Evolutionary conservation across 495 filamentous ascomycete species (phyloP).

Genomic region (Tirmania nivea): DNA sequence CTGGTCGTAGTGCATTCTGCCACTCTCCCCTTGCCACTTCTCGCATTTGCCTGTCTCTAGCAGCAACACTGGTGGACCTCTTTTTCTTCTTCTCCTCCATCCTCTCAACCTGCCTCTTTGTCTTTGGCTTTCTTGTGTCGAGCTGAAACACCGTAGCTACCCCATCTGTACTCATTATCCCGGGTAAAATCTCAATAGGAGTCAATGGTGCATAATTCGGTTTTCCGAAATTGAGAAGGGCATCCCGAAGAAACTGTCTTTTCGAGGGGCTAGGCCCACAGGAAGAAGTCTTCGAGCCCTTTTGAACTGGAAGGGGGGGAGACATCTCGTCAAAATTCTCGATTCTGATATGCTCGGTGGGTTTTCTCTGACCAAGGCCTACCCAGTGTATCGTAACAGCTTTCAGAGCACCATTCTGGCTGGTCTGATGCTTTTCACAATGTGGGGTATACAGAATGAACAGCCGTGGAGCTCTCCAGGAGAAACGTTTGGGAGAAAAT

Average conservation of each 20-base stretch:
- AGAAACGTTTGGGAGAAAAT: too few species aligned
- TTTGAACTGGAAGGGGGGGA: too few species aligned
- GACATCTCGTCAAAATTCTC: too few species aligned
- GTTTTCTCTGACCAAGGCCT: too few species aligned
- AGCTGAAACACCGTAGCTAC: not conserved
- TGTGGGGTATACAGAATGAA: too few species aligned
- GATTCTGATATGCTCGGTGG: too few species aligned
- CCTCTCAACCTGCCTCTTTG: not conserved
- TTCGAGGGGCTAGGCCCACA: not conserved
- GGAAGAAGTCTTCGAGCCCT: too few species aligned
- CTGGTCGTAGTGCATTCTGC: not conserved
- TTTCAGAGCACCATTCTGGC: too few species aligned
- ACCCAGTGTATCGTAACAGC: too few species aligned
- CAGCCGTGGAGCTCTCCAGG: too few species aligned
- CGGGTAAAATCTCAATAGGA: not conserved
- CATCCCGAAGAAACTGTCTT: not conserved
- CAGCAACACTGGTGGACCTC: not conserved
- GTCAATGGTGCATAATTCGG: not conserved
- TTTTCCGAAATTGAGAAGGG: not conserved
- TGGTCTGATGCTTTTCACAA: too few species aligned
- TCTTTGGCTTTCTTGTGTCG: not conserved
- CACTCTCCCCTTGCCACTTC: not conserved
- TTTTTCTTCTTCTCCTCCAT: not conserved
- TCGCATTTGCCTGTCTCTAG: not conserved
- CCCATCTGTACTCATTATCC: not conserved